Base-by-base conservation (phyloP, 768 basidiomycete genomes). In the Leccinum obscurum region DNA sequence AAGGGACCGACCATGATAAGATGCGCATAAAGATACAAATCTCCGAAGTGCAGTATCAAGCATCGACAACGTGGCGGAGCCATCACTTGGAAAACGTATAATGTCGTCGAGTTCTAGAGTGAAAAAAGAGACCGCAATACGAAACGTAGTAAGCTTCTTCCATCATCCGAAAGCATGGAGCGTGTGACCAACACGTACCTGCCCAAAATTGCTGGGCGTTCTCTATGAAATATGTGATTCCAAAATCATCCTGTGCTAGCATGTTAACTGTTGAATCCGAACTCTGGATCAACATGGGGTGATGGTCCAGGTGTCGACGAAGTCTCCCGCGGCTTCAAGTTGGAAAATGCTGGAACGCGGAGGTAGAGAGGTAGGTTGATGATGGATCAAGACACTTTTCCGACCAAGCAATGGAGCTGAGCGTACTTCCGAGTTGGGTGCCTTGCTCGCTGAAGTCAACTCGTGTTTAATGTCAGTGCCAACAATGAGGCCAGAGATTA, bases 131-230 rank as follows among this genome's bases (percentile, higher is more conserved):
- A 44, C 15, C 17, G 35, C 2, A 22, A 55, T 49, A 44, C 51
- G 54, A 55, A 52, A 53, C 57, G 20, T 22, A 52, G 54, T 61
- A 32, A 64, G 54, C 50, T 20, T 39, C 37, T 14, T 54, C 53
- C 53, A 62, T 60, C 54, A 39, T 28, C 41, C 39, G 53, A 48
- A 28, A 51, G 51, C 44, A 59, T 49, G 24, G 35, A 17, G 54
- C 56, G 56, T 50, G 39, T 55, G 56, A 57, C 52, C 53, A 46
- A 56, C 48, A 71, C 89, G 64, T 68, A 93, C 92, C 92, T 66
- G 90, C 87, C 92, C 93, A 95, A 73, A 94, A 95, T 74, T 94
- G 91, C 64, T 90, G 91, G 49, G 90, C 84, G 58, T 85, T 89
- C 64, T 90, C 87, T 64, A 95, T 87, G 61, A 89, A 81, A 75